Percentiles rank a stretch among this genome's conserved stretches.
These are phyloP conservation scores for Rhizopogon salebrosus DNA, from an alignment of 768 basidiomycete species.

Conservation along the genomic window DNA sequence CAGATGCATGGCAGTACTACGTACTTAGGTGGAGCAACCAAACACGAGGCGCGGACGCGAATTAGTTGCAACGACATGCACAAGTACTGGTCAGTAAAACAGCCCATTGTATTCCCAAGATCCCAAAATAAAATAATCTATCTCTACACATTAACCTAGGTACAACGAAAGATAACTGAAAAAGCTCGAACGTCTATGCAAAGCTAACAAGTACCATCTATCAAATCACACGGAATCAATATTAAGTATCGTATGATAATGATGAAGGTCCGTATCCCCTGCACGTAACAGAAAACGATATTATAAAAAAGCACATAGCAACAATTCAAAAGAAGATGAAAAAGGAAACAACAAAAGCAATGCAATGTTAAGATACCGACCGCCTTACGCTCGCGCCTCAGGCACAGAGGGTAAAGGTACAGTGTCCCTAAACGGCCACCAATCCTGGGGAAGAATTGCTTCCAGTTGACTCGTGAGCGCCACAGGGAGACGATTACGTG, in stretches of 20 bases:
- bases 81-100: too few relatives aligned
- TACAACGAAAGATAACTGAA: too few relatives aligned
- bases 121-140: too few relatives aligned
- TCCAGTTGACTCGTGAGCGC: slow-evolving; percentile 10
- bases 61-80: too few relatives aligned
- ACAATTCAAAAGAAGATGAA: background rate
- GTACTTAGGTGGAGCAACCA: too few relatives aligned
- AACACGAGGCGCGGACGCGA: too few relatives aligned
- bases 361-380: background rate
- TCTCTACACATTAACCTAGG: too few relatives aligned
- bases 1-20: too few relatives aligned
- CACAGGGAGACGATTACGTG: slow-evolving; percentile 6
- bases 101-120: too few relatives aligned
- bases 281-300: background rate
- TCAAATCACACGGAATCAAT: background rate
- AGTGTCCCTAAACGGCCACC: slow-evolving; percentile 13
- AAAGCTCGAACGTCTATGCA: too few relatives aligned
- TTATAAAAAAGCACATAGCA: background rate
- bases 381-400: slow-evolving; percentile 3
- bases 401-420: slow-evolving; percentile 1
- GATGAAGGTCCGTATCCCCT: slow-evolving; percentile 8
- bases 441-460: slow-evolving; percentile 10
- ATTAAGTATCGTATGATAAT: background rate
- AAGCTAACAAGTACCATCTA: background rate
- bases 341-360: background rate